phyloP scores from a whole-genome alignment of 306 rosid genomes.

The Fragaria iinumae region DNA sequence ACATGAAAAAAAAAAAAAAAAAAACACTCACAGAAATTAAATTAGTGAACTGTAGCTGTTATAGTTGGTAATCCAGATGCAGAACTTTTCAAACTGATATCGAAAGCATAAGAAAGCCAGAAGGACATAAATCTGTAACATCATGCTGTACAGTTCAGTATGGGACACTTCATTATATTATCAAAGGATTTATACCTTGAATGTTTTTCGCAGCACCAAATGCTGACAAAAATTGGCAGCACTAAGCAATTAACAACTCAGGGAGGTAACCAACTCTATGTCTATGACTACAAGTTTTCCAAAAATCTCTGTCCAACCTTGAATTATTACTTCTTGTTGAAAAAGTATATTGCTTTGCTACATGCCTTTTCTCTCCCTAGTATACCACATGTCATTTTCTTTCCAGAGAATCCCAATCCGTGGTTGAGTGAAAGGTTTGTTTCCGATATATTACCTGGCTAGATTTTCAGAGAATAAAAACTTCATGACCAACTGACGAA shows the following conservation, averaged over 20 bases:
- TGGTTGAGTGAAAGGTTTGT: neutral
- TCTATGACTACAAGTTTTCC: neutral
- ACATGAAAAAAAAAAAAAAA: neutral
- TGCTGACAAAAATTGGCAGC: neutral
- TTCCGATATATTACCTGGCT: neutral
- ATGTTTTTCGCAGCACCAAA: neutral
- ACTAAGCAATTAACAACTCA: neutral
- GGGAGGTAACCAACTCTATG: neutral
- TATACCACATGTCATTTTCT: neutral
- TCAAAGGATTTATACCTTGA: neutral
- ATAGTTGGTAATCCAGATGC: neutral
- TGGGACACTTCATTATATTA: neutral
- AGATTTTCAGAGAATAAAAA: neutral
- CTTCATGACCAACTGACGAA: neutral
- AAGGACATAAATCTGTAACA: neutral
- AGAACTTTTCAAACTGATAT: neutral
- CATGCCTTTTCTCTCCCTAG: neutral
- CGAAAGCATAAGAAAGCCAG: neutral
- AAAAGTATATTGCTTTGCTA: neutral
- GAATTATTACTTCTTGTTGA: neutral
- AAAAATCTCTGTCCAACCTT: neutral
- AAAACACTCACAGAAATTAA: constrained; percentile 12
- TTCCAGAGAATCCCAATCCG: neutral
- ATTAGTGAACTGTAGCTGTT: constrained; percentile 11
- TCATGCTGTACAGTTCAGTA: neutral